Evolutionary conservation across 805 yeast genomes (phyloP), one percentile per base, ranked within the genome.

Genomic region (Suhomyces sp.): DNA sequence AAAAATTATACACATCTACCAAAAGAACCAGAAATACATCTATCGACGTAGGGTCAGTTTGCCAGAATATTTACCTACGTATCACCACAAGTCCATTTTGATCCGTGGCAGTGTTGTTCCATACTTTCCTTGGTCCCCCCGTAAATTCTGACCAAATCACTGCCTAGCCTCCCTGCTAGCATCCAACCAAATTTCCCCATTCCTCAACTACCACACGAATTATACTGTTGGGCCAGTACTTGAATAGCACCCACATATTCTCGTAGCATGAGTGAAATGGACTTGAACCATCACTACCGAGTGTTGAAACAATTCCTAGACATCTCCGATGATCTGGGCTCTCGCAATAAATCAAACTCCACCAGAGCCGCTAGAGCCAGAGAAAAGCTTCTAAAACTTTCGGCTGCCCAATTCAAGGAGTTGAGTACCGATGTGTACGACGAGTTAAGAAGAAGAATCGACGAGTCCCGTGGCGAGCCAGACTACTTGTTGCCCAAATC

Each of bases 381-480:
- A 59, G 90, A 88, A 58, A 91, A 93, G 69, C 78, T 93, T 47
- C 78, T 87, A 56, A 90, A 89, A 64, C 79, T 96, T 51, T 86
- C 96, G 2, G 75, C 80, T 29, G 83, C 86, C 6, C 99, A 96
- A 70, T 91, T 94, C 65, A 79, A 81, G 55, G 99, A 94, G 68
- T 81, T 94, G 54, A 84, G 96, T 59, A 91, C 97, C 2, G 99
- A 94, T 68, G 97, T 94, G 10, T 88, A 85, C 66, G 99, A 94
- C 70, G 99, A 94, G 69, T 74, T 94, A 55, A 83, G 84, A 62
- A 82, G 99, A 64, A 80, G 99, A 57, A 79, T 81, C 42, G 82
- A 76, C 58, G 86, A 85, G 59, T 76, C 80, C 38, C 73, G 80
- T 49, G 76, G 80, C 29, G 82, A 81, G 58, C 85, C 88, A 1